Base-by-base conservation (phyloP, 2,329 filamentous ascomycete species). In the Biscogniauxia sp. region DNA sequence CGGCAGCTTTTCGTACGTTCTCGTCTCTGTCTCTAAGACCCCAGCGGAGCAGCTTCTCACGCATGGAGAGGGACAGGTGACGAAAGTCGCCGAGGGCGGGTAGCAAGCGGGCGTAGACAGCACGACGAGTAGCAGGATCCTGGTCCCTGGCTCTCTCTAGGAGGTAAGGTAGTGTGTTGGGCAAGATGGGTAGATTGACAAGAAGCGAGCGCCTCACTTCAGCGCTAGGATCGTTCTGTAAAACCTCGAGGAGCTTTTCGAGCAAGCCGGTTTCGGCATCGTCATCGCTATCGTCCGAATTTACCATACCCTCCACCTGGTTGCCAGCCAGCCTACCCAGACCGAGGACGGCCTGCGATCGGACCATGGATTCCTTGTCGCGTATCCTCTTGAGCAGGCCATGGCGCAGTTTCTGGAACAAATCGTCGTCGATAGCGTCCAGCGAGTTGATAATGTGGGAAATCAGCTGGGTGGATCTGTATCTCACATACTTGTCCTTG, bases 21-120 rank as follows among this genome's bases (percentile, higher is more conserved):
- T 98, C 94, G 67, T 99, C 95, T 75, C 95, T 87, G 74, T 99
- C 95, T 49, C 93, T 88, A 50, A 99, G 80, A 55, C 95, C 95
- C 95, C 95, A 99, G 49, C 95, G 87, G 26, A 99, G 83, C 32
- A 99, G 82, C 76, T 98, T 98, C 76, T 99, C 95, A 72, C 95
- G 84, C 88, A 98, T 96, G 1, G 91, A 92, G 23, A 99, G 82
- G 11, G 93, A 97, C 56, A 99, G 79, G 76, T 97, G 92, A 57
- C 95, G 87, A 77, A 99, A 99, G 76, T 99, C 95, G 13, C 93
- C 95, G 0, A 99, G 80, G 0, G 90, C 90, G 1, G 95, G 95
- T 5, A 99, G 80, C 6, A 99, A 82, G 41, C 91, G 87, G 1
- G 93, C 90, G 73, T 98, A 99, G 1, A 99, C 84, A 9, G 92